phyloP scores from a whole-genome alignment of 768 basidiomycete species.

The Porpolomopsis calyptriformis region DNA sequence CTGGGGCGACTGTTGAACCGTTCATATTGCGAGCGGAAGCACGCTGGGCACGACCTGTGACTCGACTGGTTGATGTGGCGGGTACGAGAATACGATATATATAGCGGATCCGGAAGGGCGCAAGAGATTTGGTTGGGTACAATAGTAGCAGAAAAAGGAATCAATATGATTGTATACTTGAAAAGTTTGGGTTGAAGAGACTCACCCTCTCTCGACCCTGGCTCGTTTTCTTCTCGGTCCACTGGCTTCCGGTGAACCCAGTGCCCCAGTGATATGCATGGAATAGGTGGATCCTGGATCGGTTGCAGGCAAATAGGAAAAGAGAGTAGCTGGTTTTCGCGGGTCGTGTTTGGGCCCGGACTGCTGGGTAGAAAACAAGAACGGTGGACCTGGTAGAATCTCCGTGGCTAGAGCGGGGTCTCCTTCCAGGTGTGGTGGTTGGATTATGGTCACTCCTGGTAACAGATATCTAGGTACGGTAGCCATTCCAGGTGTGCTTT shows the following conservation, averaged over 20 bases:
- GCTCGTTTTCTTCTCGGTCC: conserved; percentile 64
- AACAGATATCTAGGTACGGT: conserved; percentile 62
- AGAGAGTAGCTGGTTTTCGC: conserved; percentile 56
- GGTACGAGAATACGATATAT: conserved; percentile 12
- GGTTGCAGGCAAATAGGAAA: conserved; percentile 73
- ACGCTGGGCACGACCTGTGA: conserved; percentile 61
- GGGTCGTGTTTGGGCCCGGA: conserved; percentile 67
- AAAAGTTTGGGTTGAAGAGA: conserved; percentile 12
- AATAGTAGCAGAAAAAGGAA: too few relatives aligned
- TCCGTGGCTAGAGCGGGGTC: conserved; percentile 78
- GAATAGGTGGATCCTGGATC: conserved; percentile 87
- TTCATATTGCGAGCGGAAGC: conserved; percentile 59
- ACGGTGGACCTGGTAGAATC: conserved; percentile 82
- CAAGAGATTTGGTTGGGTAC: too few relatives aligned
- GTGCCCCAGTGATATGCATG: conserved; percentile 58
- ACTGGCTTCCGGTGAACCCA: conserved; percentile 45
- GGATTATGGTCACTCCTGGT: conserved; percentile 60
- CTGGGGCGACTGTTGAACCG: conserved; percentile 25
- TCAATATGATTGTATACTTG: background rate
- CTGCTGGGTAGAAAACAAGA: conserved; percentile 61
- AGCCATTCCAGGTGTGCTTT: conserved; percentile 35
- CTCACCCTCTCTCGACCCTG: conserved; percentile 65
- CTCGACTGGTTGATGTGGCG: conserved; percentile 29
- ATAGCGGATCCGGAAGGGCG: conserved; percentile 16
- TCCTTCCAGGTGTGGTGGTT: conserved; percentile 74